These are phyloP conservation scores for Yarrowia sp. DNA, from an alignment of 805 yeast species.

Conservation along the genomic window DNA sequence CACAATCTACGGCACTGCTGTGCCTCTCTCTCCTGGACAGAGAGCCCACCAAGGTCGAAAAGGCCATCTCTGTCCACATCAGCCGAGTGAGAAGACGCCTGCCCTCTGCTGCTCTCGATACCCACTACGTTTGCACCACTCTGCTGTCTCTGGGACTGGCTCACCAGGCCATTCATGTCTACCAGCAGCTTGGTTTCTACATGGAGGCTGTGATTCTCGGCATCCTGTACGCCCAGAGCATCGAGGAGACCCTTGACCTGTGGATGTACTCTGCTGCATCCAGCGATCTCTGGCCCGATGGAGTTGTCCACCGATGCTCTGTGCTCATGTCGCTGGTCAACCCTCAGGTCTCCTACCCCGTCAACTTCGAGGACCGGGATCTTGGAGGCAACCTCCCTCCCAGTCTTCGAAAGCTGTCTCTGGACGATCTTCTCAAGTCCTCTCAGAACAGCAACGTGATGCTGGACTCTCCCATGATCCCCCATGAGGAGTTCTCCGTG, in stretches of 20 bases:
- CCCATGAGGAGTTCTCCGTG: slow-evolving; percentile 4
- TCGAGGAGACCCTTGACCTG: slow-evolving; percentile 14
- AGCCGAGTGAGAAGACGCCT: not conserved
- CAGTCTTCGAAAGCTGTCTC: not conserved
- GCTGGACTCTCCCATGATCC: slow-evolving; percentile 9
- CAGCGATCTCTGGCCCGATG: slow-evolving; percentile 16
- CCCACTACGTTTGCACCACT: slow-evolving; percentile 11
- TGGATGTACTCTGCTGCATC: slow-evolving; percentile 20
- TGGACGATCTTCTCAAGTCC: slow-evolving; percentile 7
- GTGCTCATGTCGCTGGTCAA: slow-evolving; percentile 16
- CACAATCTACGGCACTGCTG: not conserved
- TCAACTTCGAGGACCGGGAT: not conserved
- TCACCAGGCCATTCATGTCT: slow-evolving; percentile 12
- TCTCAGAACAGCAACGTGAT: not conserved
- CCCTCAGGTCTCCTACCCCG: not conserved
- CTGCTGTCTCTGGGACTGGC: slow-evolving; percentile 6
- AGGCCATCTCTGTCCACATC: slow-evolving; percentile 1
- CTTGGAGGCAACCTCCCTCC: not conserved
- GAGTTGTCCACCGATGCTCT: slow-evolving; percentile 12
- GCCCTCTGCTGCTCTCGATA: slow-evolving; percentile 4
- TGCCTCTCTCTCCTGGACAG: slow-evolving; percentile 1
- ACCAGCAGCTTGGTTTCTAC: slow-evolving; percentile 17
- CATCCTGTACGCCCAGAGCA: slow-evolving; percentile 13
- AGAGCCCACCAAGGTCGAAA: slow-evolving; percentile 7
- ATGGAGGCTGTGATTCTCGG: slow-evolving; percentile 19